A percentile compares a stretch with the other conserved stretches of the same genome.
Evolutionary conservation across 345 rosid species (phyloP).

Genomic region (Camelina laxa): DNA sequence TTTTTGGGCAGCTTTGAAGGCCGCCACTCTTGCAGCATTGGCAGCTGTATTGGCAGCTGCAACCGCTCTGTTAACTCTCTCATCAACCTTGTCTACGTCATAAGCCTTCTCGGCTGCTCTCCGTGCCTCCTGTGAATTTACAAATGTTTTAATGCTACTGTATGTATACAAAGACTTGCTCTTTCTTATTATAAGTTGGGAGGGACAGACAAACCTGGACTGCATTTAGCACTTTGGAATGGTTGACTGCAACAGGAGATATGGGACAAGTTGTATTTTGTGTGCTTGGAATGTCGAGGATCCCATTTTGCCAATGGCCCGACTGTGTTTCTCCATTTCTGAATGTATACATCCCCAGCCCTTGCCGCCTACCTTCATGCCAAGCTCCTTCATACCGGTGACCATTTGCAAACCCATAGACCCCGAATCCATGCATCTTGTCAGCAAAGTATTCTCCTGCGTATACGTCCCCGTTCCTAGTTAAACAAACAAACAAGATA

Average conservation of each 20-base stretch:
- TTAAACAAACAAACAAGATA: slow-evolving; percentile 2
- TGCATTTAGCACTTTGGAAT: slow-evolving; percentile 84
- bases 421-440: slow-evolving; percentile 98
- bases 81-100: slow-evolving; percentile 86
- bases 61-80: slow-evolving; percentile 86
- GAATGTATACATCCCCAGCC: slow-evolving; percentile 96
- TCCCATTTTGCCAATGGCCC: slow-evolving; percentile 96
- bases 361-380: slow-evolving; percentile 98
- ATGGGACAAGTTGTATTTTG: slow-evolving; percentile 62
- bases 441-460: slow-evolving; percentile 98
- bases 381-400: slow-evolving; percentile 97
- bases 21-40: slow-evolving; percentile 87
- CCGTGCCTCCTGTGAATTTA: slow-evolving; percentile 74
- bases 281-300: slow-evolving; percentile 82
- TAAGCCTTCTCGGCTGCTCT: slow-evolving; percentile 83
- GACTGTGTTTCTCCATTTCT: slow-evolving; percentile 94
- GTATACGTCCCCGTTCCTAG: slow-evolving; percentile 88
- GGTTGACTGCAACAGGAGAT: slow-evolving; percentile 80
- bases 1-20: slow-evolving; percentile 85
- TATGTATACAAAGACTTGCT: not conserved
- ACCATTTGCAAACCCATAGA: slow-evolving; percentile 83
- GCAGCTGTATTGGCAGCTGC: slow-evolving; percentile 91
- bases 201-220: slow-evolving; percentile 65
- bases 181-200: not conserved
- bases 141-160: slow-evolving; percentile 1